Conservation (phyloP, 2,329 filamentous ascomycete genomes). For the Aschersonia sp. region DNA sequence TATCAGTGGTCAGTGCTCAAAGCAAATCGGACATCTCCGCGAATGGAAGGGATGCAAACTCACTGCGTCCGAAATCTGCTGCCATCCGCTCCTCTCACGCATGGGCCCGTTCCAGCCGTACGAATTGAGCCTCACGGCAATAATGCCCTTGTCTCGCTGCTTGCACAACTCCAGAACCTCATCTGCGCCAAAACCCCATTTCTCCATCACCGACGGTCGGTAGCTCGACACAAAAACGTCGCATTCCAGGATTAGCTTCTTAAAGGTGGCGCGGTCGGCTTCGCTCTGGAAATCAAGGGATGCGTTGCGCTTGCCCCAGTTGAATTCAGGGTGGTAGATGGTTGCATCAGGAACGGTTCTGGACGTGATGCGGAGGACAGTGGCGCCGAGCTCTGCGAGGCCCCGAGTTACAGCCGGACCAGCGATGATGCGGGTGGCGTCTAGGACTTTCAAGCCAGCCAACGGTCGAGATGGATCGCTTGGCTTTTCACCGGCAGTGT, state of each 20-base stretch:
- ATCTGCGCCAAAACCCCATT: slow-evolving; percentile 45
- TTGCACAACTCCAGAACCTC: slow-evolving; percentile 36
- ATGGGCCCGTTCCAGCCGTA: slow-evolving; percentile 48
- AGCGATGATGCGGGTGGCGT: slow-evolving; percentile 61
- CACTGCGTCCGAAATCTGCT: slow-evolving; percentile 47
- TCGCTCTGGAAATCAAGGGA: slow-evolving; percentile 46
- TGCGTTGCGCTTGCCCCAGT: slow-evolving; percentile 53
- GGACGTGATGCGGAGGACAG: slow-evolving; percentile 57
- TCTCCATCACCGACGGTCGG: slow-evolving; percentile 47
- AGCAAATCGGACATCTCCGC: neutral
- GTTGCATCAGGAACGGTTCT: slow-evolving; percentile 52
- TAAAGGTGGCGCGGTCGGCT: slow-evolving; percentile 36
- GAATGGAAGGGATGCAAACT: neutral
- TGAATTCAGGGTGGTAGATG: slow-evolving; percentile 58
- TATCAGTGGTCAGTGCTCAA: neutral
- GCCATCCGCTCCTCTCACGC: slow-evolving; percentile 52
- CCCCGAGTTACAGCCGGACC: slow-evolving; percentile 56
- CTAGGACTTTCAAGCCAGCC: slow-evolving; percentile 55
- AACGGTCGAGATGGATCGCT: slow-evolving; percentile 9
- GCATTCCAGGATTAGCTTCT: slow-evolving; percentile 41
- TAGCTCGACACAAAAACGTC: slow-evolving; percentile 57
- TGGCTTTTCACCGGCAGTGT: neutral
- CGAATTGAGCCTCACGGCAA: slow-evolving; percentile 58
- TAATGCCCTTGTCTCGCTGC: slow-evolving; percentile 42
- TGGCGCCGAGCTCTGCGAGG: slow-evolving; percentile 58